Percentiles rank a stretch among this genome's conserved stretches.
Evolutionary conservation across 306 rosid genomes (phyloP).

Genomic region (Dryas alaskensis): DNA sequence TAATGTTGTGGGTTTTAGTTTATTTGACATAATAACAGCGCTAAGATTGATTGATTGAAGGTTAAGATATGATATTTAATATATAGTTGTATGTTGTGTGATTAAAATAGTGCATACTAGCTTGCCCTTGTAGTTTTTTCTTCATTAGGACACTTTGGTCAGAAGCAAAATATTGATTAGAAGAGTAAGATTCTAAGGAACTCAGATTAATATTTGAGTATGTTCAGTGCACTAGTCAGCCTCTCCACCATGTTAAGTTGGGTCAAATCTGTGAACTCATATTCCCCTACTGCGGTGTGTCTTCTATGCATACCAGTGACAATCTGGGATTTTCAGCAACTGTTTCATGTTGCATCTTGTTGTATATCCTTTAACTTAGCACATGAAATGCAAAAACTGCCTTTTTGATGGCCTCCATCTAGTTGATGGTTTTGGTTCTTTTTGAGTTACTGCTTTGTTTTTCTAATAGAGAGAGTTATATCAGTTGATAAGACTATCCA

Average conservation of each 20-base stretch:
- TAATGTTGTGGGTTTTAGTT: background rate
- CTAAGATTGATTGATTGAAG: conserved; percentile 8
- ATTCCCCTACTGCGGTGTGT: background rate
- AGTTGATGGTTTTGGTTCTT: background rate
- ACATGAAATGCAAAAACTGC: background rate
- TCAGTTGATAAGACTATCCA: background rate
- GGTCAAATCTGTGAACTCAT: background rate
- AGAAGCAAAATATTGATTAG: background rate
- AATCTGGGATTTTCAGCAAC: background rate
- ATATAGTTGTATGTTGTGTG: background rate
- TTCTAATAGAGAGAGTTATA: background rate
- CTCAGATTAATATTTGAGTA: background rate
- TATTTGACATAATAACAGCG: background rate
- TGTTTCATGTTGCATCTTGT: background rate
- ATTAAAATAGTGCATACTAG: background rate
- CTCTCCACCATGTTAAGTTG: background rate
- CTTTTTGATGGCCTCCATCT: background rate
- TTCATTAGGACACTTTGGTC: background rate
- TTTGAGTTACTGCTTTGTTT: background rate
- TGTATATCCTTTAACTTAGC: background rate
- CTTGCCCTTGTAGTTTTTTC: background rate
- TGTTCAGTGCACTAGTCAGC: background rate
- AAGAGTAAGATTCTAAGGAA: background rate
- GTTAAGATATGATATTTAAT: background rate
- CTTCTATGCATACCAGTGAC: background rate